Evolutionary conservation across 352 stramenopile genomes (phyloP).

Genomic region (Phytopythium ostracodes): DNA sequence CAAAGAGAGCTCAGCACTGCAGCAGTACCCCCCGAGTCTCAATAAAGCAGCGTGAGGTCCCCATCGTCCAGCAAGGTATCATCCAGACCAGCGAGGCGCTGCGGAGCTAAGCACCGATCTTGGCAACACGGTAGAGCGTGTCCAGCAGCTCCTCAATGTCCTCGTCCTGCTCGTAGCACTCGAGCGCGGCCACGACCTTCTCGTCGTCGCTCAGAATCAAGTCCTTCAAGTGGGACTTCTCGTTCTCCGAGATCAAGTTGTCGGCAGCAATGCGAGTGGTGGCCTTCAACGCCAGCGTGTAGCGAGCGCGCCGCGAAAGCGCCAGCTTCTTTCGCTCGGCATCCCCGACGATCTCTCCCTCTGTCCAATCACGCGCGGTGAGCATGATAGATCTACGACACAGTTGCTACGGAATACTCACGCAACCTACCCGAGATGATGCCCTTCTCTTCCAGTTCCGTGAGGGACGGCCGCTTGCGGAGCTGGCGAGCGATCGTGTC

Average conservation of each 20-base stretch:
- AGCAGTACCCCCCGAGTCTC: neutral
- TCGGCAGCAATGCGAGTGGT: slow-evolving; percentile 72
- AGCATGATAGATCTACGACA: neutral
- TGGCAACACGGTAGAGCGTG: slow-evolving; percentile 74
- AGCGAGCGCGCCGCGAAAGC: slow-evolving; percentile 59
- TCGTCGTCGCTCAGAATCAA: slow-evolving; percentile 79
- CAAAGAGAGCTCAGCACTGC: neutral
- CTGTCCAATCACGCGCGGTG: slow-evolving; percentile 20
- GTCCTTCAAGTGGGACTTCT: slow-evolving; percentile 80
- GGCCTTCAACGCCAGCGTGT: slow-evolving; percentile 78
- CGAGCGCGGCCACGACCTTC: slow-evolving; percentile 71
- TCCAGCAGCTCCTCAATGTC: slow-evolving; percentile 86
- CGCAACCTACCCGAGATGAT: slow-evolving; percentile 57
- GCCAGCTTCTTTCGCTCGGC: slow-evolving; percentile 36
- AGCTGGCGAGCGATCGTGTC: slow-evolving; percentile 68
- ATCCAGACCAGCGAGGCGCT: neutral
- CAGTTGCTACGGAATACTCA: slow-evolving; percentile 6
- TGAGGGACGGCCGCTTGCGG: slow-evolving; percentile 60
- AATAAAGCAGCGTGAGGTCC: too few species aligned
- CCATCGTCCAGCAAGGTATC: neutral
- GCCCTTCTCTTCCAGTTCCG: slow-evolving; percentile 71
- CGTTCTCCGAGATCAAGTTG: slow-evolving; percentile 71
- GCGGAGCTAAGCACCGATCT: slow-evolving; percentile 22
- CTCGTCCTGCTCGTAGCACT: slow-evolving; percentile 77
- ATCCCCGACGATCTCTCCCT: slow-evolving; percentile 60